A percentile compares a stretch with the other conserved stretches of the same genome.
Conservation (phyloP, 2,329 filamentous ascomycete genomes). For the Periconia digitata region DNA sequence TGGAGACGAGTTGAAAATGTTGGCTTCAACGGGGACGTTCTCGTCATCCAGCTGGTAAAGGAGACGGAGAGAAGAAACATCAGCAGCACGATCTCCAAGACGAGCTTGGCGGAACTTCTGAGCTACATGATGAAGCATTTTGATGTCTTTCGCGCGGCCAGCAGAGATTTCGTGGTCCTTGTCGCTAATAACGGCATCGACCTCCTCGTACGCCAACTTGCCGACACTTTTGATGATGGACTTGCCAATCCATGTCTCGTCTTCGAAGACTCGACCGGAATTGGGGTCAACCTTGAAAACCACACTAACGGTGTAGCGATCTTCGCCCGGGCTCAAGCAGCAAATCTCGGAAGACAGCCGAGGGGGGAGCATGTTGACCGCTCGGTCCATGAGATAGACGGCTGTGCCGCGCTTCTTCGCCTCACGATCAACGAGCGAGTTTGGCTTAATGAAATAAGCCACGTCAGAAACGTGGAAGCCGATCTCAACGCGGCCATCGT, state of each 20-base stretch:
- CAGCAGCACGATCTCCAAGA: conserved; percentile 75
- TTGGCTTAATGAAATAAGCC: conserved; percentile 93
- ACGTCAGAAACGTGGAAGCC: conserved; percentile 95
- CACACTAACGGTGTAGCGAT: conserved; percentile 87
- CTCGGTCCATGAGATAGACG: conserved; percentile 91
- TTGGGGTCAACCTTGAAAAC: conserved; percentile 87
- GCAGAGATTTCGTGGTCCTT: conserved; percentile 66
- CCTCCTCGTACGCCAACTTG: conserved; percentile 81
- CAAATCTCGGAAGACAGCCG: conserved; percentile 86
- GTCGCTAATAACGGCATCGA: conserved; percentile 77
- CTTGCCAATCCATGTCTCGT: conserved; percentile 92
- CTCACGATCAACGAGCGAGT: conserved; percentile 93
- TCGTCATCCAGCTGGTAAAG: conserved; percentile 95
- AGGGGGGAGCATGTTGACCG: conserved; percentile 81
- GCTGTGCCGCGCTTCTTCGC: conserved; percentile 97
- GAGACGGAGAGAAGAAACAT: conserved; percentile 82
- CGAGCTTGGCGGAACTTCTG: conserved; percentile 89
- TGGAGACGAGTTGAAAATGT: conserved; percentile 88
- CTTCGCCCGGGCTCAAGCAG: conserved; percentile 82
- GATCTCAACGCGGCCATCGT: conserved; percentile 86
- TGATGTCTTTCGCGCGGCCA: conserved; percentile 73
- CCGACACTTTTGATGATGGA: conserved; percentile 89
- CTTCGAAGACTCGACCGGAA: conserved; percentile 76
- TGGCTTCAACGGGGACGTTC: conserved; percentile 94
- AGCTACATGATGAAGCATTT: conserved; percentile 76